A percentile compares a stretch with the other conserved stretches of the same genome.
Conservation (phyloP, 192 early-diverging fungal species). For the Paraglomus occultum region DNA sequence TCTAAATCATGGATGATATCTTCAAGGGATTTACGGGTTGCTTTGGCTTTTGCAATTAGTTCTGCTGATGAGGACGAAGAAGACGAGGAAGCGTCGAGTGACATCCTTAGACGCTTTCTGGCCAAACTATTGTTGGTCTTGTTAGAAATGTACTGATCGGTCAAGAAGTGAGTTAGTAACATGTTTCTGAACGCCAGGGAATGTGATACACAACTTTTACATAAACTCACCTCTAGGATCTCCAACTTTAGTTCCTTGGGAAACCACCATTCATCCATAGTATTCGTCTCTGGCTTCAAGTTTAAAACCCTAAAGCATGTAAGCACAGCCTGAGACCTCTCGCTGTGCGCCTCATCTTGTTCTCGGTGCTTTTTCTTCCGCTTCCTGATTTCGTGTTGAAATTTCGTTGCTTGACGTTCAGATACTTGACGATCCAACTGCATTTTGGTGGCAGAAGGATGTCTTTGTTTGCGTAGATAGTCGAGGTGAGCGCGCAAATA, state of each 20-base stretch:
- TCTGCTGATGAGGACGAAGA: not conserved
- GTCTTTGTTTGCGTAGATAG: conserved; percentile 25
- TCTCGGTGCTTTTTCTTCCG: conserved; percentile 26
- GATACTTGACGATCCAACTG: conserved; percentile 12
- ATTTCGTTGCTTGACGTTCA: conserved; percentile 22
- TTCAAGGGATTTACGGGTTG: conserved; percentile 22
- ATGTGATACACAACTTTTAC: too few species aligned
- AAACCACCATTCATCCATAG: conserved; percentile 33
- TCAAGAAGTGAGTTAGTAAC: not conserved
- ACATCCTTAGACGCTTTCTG: conserved; percentile 26
- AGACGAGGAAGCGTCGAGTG: not conserved
- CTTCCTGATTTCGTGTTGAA: conserved; percentile 18
- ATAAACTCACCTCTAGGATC: conserved; percentile 20
- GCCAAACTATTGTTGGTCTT: conserved; percentile 33
- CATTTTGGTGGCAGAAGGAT: not conserved
- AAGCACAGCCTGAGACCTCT: conserved; percentile 11
- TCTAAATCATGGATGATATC: conserved; percentile 27
- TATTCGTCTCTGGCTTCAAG: conserved; percentile 14
- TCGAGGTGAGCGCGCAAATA: conserved; percentile 26
- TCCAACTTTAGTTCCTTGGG: conserved; percentile 31
- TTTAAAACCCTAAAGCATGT: conserved; percentile 13
- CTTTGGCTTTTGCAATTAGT: conserved; percentile 16
- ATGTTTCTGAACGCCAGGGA: too few species aligned
- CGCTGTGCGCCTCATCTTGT: conserved; percentile 19
- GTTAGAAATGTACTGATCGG: conserved; percentile 28